Evolutionary conservation across 306 rosid genomes (phyloP), one percentile per base, ranked within the genome.

Genomic region (apple (Malus domestica)): DNA sequence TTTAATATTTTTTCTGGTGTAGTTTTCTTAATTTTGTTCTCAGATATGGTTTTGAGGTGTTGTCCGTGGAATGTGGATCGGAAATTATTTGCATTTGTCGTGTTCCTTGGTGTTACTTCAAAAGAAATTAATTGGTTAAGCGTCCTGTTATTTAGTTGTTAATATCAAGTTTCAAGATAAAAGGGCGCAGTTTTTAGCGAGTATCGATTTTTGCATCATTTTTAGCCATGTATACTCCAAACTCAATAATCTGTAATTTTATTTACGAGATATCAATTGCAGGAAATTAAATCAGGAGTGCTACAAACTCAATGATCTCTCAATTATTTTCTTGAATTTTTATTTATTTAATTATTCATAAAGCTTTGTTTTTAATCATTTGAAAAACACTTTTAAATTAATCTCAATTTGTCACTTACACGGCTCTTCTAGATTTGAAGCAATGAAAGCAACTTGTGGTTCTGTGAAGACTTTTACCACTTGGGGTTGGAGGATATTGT

Each of bases 71-170:
- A 81, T 80, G 75, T 80, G 75, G 82, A 86, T 81, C 77, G 40
- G 83, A 83, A 88, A 86, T 85, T 86, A 63, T 84, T 78, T 76
- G 57, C 68, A 73, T 55, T 79, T 71, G 85, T 81, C 79, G 65
- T 71, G 11, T 70, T 40, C 44, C 45, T 29, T 5, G 7, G 38
- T 33, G 38, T 33, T 33, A 33, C 38, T 33, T 33, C 1, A 40
- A 40, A 40, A 40, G 44, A 40, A 40, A 40, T 2, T 40, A 40
- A 8, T 40, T 8, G 44, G 10, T 33, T 33, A 33, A 6, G 38
- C 71, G 15, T 40, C 20, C 44, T 59, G 49, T 1, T 72, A 72
- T 4, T 52, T 30, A 54, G 18, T 55, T 60, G 22, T 68, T 61
- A 59, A 58, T 33, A 29, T 35, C 20, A 71, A 44, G 42, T 4